These are phyloP conservation scores for Hordeum marinum DNA, from an alignment of 176 grass and related monocot species.

Conservation along the genomic window DNA sequence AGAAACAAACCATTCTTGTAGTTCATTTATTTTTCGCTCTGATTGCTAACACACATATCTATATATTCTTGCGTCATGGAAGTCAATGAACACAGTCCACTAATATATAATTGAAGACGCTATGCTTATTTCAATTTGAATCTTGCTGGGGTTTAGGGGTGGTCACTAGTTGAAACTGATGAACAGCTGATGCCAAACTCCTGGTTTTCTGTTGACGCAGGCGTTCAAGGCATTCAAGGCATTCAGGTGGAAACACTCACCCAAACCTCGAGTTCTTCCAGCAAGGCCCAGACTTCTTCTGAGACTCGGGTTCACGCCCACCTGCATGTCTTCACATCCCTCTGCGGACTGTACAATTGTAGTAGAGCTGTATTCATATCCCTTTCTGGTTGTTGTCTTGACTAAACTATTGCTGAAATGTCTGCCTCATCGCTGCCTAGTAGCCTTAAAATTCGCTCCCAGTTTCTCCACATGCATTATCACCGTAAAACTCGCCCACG, in stretches of 20 bases:
- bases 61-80: too few relatives aligned
- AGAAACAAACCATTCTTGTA: not conserved
- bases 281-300: conserved; percentile 48
- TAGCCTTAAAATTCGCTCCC: too few relatives aligned
- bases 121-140: not conserved
- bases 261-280: conserved; percentile 80
- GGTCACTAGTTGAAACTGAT: not conserved
- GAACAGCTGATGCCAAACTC: not conserved
- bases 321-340: too few relatives aligned
- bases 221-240: conserved; percentile 4
- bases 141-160: too few relatives aligned
- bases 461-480: too few relatives aligned
- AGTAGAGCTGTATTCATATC: not conserved
- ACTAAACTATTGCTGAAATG: not conserved
- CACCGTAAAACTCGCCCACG: too few relatives aligned
- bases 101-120: not conserved
- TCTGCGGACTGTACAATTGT: not conserved
- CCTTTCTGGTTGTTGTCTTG: not conserved
- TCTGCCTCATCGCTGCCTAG: too few relatives aligned
- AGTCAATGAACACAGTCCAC: too few relatives aligned
- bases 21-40: not conserved
- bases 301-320: not conserved
- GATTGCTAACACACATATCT: not conserved
- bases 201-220: conserved; percentile 17
- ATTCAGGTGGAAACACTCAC: conserved; percentile 48